phyloP scores from a whole-genome alignment of 805 yeast genomes.

The Saturnispora sekii region DNA sequence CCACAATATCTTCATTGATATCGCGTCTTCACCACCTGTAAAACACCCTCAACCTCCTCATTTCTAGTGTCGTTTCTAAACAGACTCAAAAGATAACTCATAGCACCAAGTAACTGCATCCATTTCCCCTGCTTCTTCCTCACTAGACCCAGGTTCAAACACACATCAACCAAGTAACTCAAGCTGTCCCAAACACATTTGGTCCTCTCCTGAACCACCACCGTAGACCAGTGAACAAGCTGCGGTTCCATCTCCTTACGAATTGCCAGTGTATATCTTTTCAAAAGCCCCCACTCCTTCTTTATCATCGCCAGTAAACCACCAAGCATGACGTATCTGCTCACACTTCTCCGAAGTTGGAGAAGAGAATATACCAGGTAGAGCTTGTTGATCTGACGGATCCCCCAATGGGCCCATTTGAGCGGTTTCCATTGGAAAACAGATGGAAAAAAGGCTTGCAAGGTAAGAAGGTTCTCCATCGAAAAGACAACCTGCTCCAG shows the following conservation, averaged over 20 bases:
- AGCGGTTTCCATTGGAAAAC: constrained; percentile 5
- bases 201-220: constrained; percentile 19
- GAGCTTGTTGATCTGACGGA: constrained; percentile 20
- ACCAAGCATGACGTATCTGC: constrained; percentile 18
- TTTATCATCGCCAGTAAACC: constrained; percentile 15
- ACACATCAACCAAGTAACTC: constrained; percentile 25
- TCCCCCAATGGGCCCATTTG: constrained; percentile 11
- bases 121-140: constrained; percentile 38
- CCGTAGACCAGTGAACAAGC: constrained; percentile 13
- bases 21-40: not conserved
- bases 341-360: constrained; percentile 19
- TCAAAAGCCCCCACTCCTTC: constrained; percentile 17
- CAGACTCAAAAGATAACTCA: constrained; percentile 1
- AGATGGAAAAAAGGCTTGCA: constrained; percentile 21
- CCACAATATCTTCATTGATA: not conserved
- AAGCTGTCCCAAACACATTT: constrained; percentile 21
- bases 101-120: constrained; percentile 1
- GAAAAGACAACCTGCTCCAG: constrained; percentile 19
- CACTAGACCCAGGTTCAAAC: constrained; percentile 22
- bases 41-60: not conserved
- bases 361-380: constrained; percentile 24
- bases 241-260: constrained; percentile 4
- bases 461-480: constrained; percentile 23
- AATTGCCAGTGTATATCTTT: constrained; percentile 5
- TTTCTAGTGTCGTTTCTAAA: not conserved